Conservation (phyloP, 2,329 filamentous ascomycete species). For the Pseudogymnoascus sp. region DNA sequence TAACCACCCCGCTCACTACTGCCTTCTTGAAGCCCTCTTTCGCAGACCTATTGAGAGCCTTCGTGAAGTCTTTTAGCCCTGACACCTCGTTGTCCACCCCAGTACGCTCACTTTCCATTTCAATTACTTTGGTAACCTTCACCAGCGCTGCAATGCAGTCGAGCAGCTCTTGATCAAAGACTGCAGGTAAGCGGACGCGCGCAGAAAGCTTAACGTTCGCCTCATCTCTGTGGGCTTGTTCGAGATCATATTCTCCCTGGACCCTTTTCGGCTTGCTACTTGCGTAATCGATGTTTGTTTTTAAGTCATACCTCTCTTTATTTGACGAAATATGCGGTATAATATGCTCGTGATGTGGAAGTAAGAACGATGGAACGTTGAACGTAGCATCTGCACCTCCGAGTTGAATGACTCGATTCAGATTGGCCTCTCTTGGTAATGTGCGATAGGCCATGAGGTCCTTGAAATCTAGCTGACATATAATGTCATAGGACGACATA, state of each 20-base stretch:
- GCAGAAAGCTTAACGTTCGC: constrained; percentile 41
- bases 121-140: constrained; percentile 53
- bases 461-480: constrained; percentile 38
- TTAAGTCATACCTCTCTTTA: constrained; percentile 30
- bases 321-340: constrained; percentile 38
- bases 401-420: constrained; percentile 44
- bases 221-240: constrained; percentile 41
- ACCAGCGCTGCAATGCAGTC: constrained; percentile 49
- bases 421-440: constrained; percentile 35
- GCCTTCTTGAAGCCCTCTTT: constrained; percentile 43
- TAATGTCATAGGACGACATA: constrained; percentile 43
- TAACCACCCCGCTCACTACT: constrained; percentile 40
- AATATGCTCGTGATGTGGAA: constrained; percentile 50
- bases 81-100: constrained; percentile 27
- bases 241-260: constrained; percentile 36
- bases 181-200: constrained; percentile 43
- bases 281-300: constrained; percentile 36
- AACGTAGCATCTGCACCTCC: constrained; percentile 46
- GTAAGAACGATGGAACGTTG: constrained; percentile 42
- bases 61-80: constrained; percentile 29
- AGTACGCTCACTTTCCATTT: constrained; percentile 40
- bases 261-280: constrained; percentile 39
- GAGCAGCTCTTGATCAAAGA: constrained; percentile 46
- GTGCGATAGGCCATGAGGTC: constrained; percentile 47
- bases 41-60: constrained; percentile 30